A percentile compares a stretch with the other conserved stretches of the same genome.
These are phyloP conservation scores for Umbilicus rupestris DNA, from an alignment of 164 flowering plant genomes.

Conservation along the genomic window DNA sequence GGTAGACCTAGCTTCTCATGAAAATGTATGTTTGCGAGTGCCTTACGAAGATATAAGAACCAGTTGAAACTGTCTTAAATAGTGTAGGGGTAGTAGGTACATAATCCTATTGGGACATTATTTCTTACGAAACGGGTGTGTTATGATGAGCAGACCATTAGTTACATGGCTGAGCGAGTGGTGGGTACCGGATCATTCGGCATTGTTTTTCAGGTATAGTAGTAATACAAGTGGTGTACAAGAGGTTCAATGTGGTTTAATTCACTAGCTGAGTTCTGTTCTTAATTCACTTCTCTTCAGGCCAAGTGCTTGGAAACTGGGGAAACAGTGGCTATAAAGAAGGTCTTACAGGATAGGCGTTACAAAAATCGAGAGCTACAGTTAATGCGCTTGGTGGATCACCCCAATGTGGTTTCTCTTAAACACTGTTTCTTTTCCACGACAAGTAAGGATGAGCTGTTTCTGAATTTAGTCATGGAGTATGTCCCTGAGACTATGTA, in stretches of 20 bases:
- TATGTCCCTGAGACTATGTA: conserved; percentile 3
- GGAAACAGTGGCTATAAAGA: background rate
- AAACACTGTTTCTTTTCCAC: no score
- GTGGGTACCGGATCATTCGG: conserved; percentile 2
- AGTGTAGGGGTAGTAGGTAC: background rate
- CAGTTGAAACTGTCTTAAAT: background rate
- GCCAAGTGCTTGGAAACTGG: conserved; percentile 6
- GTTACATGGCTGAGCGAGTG: conserved; percentile 4
- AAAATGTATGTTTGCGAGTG: no score
- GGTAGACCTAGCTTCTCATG: no score
- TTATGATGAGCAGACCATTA: conserved; percentile 1
- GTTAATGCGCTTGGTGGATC: conserved; percentile 4
- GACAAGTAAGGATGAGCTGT: no score
- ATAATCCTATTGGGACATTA: background rate
- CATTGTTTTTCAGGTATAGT: conserved; percentile 5
- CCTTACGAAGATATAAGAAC: background rate
- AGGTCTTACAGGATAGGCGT: conserved; percentile 2
- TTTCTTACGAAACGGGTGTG: background rate
- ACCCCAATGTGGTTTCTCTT: background rate
- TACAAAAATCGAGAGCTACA: background rate
- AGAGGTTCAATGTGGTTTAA: background rate
- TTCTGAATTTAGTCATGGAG: no score
- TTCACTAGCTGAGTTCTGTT: background rate
- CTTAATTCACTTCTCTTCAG: background rate
- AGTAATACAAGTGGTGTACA: background rate